These are phyloP conservation scores for Aspergillus sp. DNA, from an alignment of 2,329 filamentous ascomycete species.

Conservation along the genomic window DNA sequence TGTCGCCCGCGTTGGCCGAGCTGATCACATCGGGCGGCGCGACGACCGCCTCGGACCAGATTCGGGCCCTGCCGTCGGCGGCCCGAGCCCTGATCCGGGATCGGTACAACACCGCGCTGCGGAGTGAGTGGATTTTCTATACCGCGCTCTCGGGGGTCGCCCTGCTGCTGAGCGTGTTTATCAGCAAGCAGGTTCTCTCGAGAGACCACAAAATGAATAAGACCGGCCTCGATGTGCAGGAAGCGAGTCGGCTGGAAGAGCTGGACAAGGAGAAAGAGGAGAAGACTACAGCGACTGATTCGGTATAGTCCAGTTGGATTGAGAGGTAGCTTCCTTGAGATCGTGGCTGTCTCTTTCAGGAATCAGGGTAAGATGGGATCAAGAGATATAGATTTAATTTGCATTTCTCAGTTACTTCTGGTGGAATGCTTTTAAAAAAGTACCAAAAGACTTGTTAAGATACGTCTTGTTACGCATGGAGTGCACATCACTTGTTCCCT, in stretches of 20 bases:
- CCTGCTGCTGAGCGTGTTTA: slow-evolving; percentile 2
- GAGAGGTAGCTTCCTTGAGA: no score
- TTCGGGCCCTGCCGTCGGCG: neutral
- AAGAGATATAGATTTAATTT: no score
- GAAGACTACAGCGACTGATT: neutral
- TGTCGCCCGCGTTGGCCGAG: neutral
- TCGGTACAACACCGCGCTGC: neutral
- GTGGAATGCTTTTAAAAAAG: no score
- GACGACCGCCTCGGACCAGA: neutral
- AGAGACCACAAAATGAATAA: slow-evolving; percentile 4
- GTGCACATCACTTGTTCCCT: no score
- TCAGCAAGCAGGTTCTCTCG: slow-evolving; percentile 2
- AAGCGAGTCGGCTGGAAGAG: slow-evolving; percentile 1
- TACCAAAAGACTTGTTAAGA: no score
- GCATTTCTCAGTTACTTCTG: no score
- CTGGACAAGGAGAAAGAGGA: slow-evolving; percentile 4
- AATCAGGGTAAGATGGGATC: no score
- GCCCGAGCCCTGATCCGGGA: neutral
- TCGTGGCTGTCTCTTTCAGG: no score
- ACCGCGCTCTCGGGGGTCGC: slow-evolving; percentile 1
- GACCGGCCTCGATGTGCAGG: slow-evolving; percentile 4
- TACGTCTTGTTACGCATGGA: no score
- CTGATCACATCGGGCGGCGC: slow-evolving; percentile 1
- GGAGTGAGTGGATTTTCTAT: slow-evolving; percentile 4
- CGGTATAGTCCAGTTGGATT: neutral